Conservation (phyloP, 805 yeast species). For the Yarrowia alimentaria region DNA sequence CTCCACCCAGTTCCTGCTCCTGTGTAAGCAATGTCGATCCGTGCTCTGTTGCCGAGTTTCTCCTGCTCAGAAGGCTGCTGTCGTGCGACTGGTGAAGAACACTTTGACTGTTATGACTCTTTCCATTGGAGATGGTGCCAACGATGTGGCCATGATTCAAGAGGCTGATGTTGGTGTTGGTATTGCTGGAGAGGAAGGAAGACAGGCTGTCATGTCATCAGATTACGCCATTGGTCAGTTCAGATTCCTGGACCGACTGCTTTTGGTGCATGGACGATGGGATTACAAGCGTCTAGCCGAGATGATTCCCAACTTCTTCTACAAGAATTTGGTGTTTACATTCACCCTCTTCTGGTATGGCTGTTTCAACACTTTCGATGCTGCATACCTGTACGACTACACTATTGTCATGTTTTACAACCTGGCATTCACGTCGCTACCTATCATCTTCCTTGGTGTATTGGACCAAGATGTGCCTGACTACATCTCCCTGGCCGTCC, state of each 20-base stretch:
- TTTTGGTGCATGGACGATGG: constrained; percentile 81
- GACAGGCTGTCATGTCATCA: constrained; percentile 84
- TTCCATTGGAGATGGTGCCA: constrained; percentile 85
- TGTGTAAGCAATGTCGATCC: constrained; percentile 74
- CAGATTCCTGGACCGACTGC: constrained; percentile 60
- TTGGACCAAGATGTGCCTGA: constrained; percentile 78
- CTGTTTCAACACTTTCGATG: constrained; percentile 66
- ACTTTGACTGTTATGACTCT: constrained; percentile 71
- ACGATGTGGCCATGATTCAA: constrained; percentile 87
- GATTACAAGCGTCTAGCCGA: constrained; percentile 71
- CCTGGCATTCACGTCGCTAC: constrained; percentile 78
- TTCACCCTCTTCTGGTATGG: constrained; percentile 79
- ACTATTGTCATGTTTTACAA: constrained; percentile 78
- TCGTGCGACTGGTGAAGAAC: constrained; percentile 66
- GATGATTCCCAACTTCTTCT: constrained; percentile 79
- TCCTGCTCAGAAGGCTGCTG: constrained; percentile 79
- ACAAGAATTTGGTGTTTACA: constrained; percentile 73
- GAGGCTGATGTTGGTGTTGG: constrained; percentile 84
- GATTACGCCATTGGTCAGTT: constrained; percentile 84
- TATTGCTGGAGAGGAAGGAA: constrained; percentile 83
- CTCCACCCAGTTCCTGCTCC: constrained; percentile 57
- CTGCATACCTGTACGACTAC: constrained; percentile 73
- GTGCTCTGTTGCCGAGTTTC: constrained; percentile 84
- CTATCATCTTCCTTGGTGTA: constrained; percentile 70
- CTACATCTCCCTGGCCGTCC: constrained; percentile 62